These are phyloP conservation scores for Ophioceras dolichostomum DNA, from an alignment of 2,329 filamentous ascomycete genomes.

Conservation along the genomic window DNA sequence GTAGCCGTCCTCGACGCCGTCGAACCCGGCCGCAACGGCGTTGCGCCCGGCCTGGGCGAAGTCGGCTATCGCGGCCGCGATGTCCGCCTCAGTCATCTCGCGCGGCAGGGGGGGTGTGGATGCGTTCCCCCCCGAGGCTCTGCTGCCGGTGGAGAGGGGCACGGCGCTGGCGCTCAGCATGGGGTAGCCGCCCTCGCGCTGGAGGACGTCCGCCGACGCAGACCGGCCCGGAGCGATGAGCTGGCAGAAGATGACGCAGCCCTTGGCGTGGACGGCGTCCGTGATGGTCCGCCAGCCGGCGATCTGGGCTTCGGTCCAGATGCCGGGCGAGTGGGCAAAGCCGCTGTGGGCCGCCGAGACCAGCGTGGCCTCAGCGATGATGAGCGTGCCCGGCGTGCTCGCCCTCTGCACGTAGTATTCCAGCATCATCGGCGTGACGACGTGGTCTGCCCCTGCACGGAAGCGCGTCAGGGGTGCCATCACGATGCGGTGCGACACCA, in stretches of 20 bases:
- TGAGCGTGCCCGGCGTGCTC: conserved; percentile 23
- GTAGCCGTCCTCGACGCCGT: conserved; percentile 29
- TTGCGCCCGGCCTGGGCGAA: conserved; percentile 19
- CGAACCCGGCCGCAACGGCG: conserved; percentile 41
- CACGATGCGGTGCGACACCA: too few relatives aligned
- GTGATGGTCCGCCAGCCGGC: conserved; percentile 46
- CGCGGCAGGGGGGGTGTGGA: conserved; percentile 25
- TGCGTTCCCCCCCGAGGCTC: conserved; percentile 43
- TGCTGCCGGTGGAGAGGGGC: conserved; percentile 33
- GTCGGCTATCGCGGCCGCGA: conserved; percentile 17
- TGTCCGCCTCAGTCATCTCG: conserved; percentile 28
- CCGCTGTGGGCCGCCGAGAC: conserved; percentile 20
- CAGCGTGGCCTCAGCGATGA: conserved; percentile 35
- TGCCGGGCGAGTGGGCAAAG: conserved; percentile 38
- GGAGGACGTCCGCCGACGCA: conserved; percentile 20
- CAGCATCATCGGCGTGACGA: conserved; percentile 14
- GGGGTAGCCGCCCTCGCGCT: conserved; percentile 16
- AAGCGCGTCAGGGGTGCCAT: conserved; percentile 40
- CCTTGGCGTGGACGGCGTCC: conserved; percentile 48
- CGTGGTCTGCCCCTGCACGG: conserved; percentile 24
- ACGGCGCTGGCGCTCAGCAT: conserved; percentile 26
- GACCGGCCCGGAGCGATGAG: conserved; percentile 34
- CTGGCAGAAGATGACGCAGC: conserved; percentile 48
- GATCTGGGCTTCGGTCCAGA: conserved; percentile 41
- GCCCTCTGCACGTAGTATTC: conserved; percentile 31